phyloP scores from a whole-genome alignment of 768 basidiomycete genomes.

The Clavaria fumosa region DNA sequence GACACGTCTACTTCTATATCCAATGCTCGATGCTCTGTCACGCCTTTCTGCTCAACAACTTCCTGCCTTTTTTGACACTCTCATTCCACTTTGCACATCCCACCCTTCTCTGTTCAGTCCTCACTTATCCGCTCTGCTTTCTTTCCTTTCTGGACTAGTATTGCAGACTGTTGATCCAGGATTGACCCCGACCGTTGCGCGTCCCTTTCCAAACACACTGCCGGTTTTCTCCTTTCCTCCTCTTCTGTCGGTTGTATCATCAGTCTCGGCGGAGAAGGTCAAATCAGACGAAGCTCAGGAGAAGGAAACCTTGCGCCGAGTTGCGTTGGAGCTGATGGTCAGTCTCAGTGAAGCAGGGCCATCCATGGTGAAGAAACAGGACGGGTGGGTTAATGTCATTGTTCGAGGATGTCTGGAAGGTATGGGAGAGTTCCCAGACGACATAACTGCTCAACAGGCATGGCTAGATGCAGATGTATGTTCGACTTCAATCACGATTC shows the following conservation, averaged over 20 bases:
- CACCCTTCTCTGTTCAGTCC: slow-evolving; percentile 61
- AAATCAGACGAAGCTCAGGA: slow-evolving; percentile 27
- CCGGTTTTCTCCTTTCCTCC: slow-evolving; percentile 20
- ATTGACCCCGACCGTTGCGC: slow-evolving; percentile 32
- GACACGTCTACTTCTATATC: slow-evolving; percentile 42
- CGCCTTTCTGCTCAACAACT: slow-evolving; percentile 18
- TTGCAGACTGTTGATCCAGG: slow-evolving; percentile 37
- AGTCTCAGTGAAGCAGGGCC: slow-evolving; percentile 64
- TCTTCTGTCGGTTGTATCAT: slow-evolving; percentile 18
- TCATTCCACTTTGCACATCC: slow-evolving; percentile 56
- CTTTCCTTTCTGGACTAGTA: slow-evolving; percentile 59
- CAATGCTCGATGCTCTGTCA: slow-evolving; percentile 65
- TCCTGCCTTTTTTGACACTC: slow-evolving; percentile 44
- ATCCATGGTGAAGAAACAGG: slow-evolving; percentile 47
- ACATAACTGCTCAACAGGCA: slow-evolving; percentile 20
- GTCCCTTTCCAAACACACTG: slow-evolving; percentile 24
- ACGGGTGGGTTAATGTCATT: slow-evolving; percentile 55
- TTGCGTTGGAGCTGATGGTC: slow-evolving; percentile 74
- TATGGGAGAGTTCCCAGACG: slow-evolving; percentile 65
- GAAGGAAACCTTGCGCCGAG: slow-evolving; percentile 54
- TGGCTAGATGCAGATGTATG: slow-evolving; percentile 72
- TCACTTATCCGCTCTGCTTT: slow-evolving; percentile 50
- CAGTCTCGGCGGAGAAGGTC: slow-evolving; percentile 16
- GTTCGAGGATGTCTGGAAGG: slow-evolving; percentile 70
- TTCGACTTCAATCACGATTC: slow-evolving; percentile 10